Evolutionary conservation across 352 stramenopile species (phyloP).

Genomic region (Phytophthora meadii): DNA sequence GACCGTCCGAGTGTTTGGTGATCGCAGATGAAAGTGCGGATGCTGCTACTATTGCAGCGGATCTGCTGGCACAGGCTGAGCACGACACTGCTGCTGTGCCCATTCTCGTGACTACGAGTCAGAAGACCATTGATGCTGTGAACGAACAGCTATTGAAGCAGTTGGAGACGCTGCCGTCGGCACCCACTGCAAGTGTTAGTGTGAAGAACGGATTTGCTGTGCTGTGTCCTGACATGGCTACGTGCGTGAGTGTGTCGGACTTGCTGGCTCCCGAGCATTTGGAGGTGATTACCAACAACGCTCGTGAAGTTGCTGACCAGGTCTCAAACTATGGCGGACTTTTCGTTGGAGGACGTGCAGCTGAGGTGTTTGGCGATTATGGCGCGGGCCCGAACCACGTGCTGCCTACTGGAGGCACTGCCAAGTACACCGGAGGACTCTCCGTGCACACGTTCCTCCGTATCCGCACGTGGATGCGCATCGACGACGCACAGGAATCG

Average conservation of each 20-base stretch:
- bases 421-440: conserved; percentile 97
- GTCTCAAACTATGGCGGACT: conserved; percentile 90
- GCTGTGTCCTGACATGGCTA: conserved; percentile 72
- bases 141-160: conserved; percentile 86
- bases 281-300: conserved; percentile 92
- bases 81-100: conserved; percentile 97
- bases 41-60: conserved; percentile 71
- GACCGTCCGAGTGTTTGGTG: conserved; percentile 98
- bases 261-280: conserved; percentile 88
- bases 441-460: conserved; percentile 98
- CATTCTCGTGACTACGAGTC: conserved; percentile 94
- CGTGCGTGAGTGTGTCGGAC: conserved; percentile 88
- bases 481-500: conserved; percentile 89
- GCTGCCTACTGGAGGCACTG: conserved; percentile 96
- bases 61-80: conserved; percentile 91
- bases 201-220: conserved; percentile 83
- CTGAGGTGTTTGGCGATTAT: conserved; percentile 98
- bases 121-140: conserved; percentile 89
- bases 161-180: conserved; percentile 77
- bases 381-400: conserved; percentile 99
- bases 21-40: conserved; percentile 94
- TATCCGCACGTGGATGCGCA: conserved; percentile 98
- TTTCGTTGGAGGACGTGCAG: conserved; percentile 95
- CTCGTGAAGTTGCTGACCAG: conserved; percentile 82
- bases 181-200: conserved; percentile 68